These are phyloP conservation scores for Mikania micrantha DNA, from an alignment of 129 eudicot species.

Conservation along the genomic window DNA sequence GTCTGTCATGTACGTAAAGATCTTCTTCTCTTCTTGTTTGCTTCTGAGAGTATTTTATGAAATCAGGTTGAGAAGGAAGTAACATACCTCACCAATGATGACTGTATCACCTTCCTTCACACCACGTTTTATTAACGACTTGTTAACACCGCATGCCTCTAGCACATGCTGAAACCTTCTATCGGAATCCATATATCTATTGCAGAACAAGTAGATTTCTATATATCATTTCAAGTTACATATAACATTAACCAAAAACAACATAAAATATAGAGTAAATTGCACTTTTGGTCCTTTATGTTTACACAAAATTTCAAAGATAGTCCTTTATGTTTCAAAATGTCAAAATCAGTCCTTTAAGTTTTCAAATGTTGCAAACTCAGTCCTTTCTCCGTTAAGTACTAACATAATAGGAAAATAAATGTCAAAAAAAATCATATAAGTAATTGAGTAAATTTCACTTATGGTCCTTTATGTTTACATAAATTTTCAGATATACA, in stretches of 20 bases:
- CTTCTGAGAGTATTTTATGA: not conserved
- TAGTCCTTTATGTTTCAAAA: too few relatives aligned
- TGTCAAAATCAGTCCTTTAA: too few relatives aligned
- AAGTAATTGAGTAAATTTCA: too few relatives aligned
- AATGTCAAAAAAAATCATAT: too few relatives aligned
- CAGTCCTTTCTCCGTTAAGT: too few relatives aligned
- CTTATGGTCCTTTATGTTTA: too few relatives aligned
- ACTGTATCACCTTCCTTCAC: conserved; percentile 98
- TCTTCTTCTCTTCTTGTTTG: not conserved
- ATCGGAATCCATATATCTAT: conserved; percentile 80
- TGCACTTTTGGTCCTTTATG: too few relatives aligned
- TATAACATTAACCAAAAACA: not conserved
- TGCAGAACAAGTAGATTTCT: conserved; percentile 14
- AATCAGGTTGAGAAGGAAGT: conserved; percentile 1
- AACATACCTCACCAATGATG: conserved; percentile 70
- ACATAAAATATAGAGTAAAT: not conserved
- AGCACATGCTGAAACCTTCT: conserved; percentile 91
- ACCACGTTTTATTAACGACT: conserved; percentile 70
- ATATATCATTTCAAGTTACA: not conserved
- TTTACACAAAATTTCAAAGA: too few relatives aligned
- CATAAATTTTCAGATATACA: too few relatives aligned
- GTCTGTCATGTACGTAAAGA: not conserved
- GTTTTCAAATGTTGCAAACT: too few relatives aligned
- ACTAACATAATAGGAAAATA: too few relatives aligned
- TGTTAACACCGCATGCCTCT: conserved; percentile 88